Evolutionary conservation across 192 early-diverging fungal species (phyloP), one percentile per base, ranked within the genome.

Genomic region (Coemansia sp.): DNA sequence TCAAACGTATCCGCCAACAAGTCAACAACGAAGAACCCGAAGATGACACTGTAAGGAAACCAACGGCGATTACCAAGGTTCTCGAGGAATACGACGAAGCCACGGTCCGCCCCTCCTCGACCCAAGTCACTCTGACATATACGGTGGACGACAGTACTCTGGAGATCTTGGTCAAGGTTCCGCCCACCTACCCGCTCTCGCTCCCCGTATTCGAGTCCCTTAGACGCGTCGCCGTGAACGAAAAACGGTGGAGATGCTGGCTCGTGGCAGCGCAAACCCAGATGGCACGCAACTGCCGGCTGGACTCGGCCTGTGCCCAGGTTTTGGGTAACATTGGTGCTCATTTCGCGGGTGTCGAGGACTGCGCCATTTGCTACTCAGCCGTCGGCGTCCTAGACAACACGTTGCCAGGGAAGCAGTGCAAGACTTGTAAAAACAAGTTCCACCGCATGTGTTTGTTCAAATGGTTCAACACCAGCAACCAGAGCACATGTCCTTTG

Each of bases 361-460:
- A 98, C 74, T 99, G 97, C 71, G 89, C 93, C 2, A 98, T 99
- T 71, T 98, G 96, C 84, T 99, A 98, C 74, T 97, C 94, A 25
- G 90, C 98, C 51, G 93, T 99, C 17, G 92, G 94, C 38, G 86
- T 93, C 3, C 83, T 92, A 62, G 96, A 98, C 78, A 85, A 90
- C 60, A 88, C 90, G 15, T 73, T 98, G 59, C 98, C 98, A 8
- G 91, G 77, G 60, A 95, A 95, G 79, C 88, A 89, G 48, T 99
- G 98, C 82, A 80, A 85, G 44, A 97, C 94, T 0, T 99, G 98
- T 76, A 97, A 98, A 75, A 90, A 99, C 74, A 86, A 88, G 64
- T 99, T 96, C 88, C 98, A 99, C 63, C 87, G 89, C 10, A 87
- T 92, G 45, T 99, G 98, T 76, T 75, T 99, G 63, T 97, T 90